Evolutionary conservation across 2,329 filamentous ascomycete species (phyloP).

Genomic region (Penicillium polonicum): DNA sequence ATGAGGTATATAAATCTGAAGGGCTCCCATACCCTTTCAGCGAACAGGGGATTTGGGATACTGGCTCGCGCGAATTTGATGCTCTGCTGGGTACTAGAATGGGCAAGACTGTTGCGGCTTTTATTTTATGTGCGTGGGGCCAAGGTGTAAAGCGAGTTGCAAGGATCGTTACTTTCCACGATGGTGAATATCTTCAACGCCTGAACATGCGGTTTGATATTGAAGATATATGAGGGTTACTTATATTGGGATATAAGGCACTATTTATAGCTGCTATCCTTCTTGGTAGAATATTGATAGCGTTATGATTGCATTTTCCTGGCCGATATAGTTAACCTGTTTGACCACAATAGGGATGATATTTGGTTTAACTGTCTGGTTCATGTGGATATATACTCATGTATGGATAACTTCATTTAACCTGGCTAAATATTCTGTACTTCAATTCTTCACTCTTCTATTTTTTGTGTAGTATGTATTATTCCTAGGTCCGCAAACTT

Average conservation of each 20-base stretch:
- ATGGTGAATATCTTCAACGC: not conserved
- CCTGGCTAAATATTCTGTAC: not conserved
- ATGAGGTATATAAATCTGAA: not conserved
- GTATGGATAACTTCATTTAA: not conserved
- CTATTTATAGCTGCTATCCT: not conserved
- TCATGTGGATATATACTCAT: not conserved
- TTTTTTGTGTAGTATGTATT: not conserved
- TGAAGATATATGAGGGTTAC: not conserved
- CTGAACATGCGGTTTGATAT: slow-evolving; percentile 8
- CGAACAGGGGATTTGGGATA: not conserved
- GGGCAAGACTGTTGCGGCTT: not conserved
- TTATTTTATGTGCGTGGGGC: slow-evolving; percentile 1
- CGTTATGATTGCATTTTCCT: not conserved
- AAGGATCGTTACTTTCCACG: slow-evolving; percentile 1
- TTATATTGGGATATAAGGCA: not conserved
- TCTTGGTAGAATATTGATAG: not conserved
- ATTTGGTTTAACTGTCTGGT: too few species aligned
- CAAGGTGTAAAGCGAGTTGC: not conserved
- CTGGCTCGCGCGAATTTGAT: not conserved
- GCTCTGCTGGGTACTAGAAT: not conserved
- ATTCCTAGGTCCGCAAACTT: not conserved
- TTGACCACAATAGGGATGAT: not conserved
- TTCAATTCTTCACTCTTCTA: not conserved
- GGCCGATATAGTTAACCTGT: not conserved
- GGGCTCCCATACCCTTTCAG: not conserved